These are phyloP conservation scores for Rhypophila decipiens DNA, from an alignment of 495 filamentous ascomycete species.

Conservation along the genomic window DNA sequence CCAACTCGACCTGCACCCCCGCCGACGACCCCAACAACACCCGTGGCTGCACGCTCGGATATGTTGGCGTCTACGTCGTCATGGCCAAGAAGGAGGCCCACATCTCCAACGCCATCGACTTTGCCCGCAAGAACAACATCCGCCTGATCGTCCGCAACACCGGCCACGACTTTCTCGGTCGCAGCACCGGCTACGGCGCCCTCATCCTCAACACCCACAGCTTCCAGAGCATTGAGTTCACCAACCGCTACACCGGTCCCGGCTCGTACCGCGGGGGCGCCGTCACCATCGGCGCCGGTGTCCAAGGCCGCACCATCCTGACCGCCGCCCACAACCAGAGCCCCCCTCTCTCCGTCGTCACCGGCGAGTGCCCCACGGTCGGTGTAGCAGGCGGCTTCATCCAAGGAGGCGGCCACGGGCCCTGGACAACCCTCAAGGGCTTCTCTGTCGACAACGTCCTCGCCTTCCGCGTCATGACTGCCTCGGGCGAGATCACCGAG, in stretches of 20 bases:
- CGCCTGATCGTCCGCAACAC: constrained; percentile 57
- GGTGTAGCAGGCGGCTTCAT: constrained; percentile 45
- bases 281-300: constrained; percentile 52
- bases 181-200: constrained; percentile 47
- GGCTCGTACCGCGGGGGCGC: constrained; percentile 25
- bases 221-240: constrained; percentile 42
- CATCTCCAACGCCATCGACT: constrained; percentile 43
- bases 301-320: constrained; percentile 44
- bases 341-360: constrained; percentile 38
- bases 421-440: constrained; percentile 50
- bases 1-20: constrained; percentile 39
- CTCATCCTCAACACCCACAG: constrained; percentile 57
- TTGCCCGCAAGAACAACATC: constrained; percentile 48
- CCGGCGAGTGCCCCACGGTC: constrained; percentile 44
- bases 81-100: constrained; percentile 36
- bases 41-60: constrained; percentile 53
- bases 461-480: constrained; percentile 47
- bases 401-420: constrained; percentile 59
- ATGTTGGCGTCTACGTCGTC: constrained; percentile 45
- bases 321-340: constrained; percentile 34
- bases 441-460: constrained; percentile 52
- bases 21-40: constrained; percentile 34
- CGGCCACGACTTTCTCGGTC: constrained; percentile 51
- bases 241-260: constrained; percentile 33
- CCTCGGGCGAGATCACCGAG: constrained; percentile 44